Evolutionary conservation across 805 yeast species (phyloP), one percentile per base, ranked within the genome.

Genomic region (Candida qinlingensis): DNA sequence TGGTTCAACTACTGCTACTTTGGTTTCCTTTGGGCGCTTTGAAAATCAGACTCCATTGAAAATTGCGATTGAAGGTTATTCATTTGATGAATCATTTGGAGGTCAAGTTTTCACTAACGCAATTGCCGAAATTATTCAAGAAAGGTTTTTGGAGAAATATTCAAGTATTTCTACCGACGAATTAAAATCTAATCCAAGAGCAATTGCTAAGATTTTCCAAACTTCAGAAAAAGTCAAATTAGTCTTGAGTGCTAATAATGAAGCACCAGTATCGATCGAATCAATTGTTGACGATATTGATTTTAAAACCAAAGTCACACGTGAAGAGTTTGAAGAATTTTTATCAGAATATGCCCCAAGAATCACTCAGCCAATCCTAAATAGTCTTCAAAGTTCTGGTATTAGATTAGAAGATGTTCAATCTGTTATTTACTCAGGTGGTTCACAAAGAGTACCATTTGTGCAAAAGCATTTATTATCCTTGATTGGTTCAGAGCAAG

Each of bases 191-290:
- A 75, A 83, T 54, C 69, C 80, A 8, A 81, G 83, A 58, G 72
- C 90, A 0, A 67, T 79, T 54, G 81, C 87, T 26, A 79, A 87
- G 54, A 72, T 91, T 42, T 79, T 81, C 73, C 88, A 84, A 55
- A 80, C 89, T 37, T 86, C 98, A 10, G 98, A 94, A 64, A 87
- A 88, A 64, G 91, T 92, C 5, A 94, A 94, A 66, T 71, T 81
- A 35, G 81, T 94, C 28, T 71, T 94, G 43, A 88, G 97, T 61
- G 97, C 96, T 6, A 94, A 94, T 64, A 66, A 72, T 19, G 98
- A 92, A 41, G 87, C 87, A 11, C 68, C 70, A n/a, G 78, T 87
- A 3, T 80, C 85, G 12, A 75, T 92, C 47, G 99, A 94, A 67
- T 77, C 88, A 4, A 62, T 92, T 27, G 74, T 73, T 58, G 73